Evolutionary conservation across 2,329 filamentous ascomycete genomes (phyloP), one percentile per base, ranked within the genome.

Genomic region (Teratosphaeria pseudoeucalypti): DNA sequence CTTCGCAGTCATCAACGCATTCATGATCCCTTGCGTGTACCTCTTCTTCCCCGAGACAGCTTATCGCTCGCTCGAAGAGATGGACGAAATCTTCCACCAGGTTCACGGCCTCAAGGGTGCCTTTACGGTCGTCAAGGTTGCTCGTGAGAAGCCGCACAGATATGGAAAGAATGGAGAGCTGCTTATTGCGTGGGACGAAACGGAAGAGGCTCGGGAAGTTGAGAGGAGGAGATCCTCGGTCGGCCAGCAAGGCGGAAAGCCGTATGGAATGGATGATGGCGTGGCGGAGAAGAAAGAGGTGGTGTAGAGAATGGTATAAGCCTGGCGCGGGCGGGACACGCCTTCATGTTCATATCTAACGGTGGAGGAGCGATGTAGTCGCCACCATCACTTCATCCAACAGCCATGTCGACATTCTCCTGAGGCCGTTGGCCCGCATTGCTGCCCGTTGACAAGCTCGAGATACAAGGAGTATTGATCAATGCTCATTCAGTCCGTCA

Each of bases 61-160:
- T 1, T 83, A 83, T 67, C 78, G 84, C 49, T 82, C 80, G 1
- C 78, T 87, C 23, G 84, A 87, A 70, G 84, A 87, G 68, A 86
- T 87, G 81, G 84, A 87, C 65, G 74, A 57, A 9, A 58, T 58
- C 29, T 58, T 58, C 57, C 53, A 54, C 56, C 55, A 67, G 34
- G 66, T 66, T 3, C 60, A 65, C 16, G 68, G 68, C 29, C 62
- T 65, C 26, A 63, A 85, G 85, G 72, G 84, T 85, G 74, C 77
- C 12, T 82, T 83, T 65, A 67, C 75, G 7, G 75, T 81, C 4
- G 81, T 85, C 23, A 71, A 74, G 56, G 72, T 81, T 39, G 82
- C 82, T 2, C 70, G 74, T 10, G 71, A 79, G 0, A 74, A 80
- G 65, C 82, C 82, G 10, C 76, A 79, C 63, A 77, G 82, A 59